Percentiles rank a stretch among this genome's conserved stretches.
Evolutionary conservation across 306 rosid species (phyloP).

Genomic region (Canavalia gladiata): DNA sequence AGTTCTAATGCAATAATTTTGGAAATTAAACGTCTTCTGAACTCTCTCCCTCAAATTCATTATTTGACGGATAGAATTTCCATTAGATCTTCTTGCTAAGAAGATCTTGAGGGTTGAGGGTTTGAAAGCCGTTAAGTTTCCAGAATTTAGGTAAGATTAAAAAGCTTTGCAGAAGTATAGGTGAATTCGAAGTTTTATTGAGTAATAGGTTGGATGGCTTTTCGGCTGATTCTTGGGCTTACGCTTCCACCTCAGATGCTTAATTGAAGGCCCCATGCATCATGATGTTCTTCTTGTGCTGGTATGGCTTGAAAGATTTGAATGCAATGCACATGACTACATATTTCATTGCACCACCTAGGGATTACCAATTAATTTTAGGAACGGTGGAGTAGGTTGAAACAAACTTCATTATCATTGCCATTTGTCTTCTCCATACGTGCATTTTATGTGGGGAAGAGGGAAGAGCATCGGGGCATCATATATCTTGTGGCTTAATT

Average conservation of each 20-base stretch:
- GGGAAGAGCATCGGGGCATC: no score
- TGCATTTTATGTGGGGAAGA: neutral
- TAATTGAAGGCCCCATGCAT: neutral
- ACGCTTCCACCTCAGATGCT: neutral
- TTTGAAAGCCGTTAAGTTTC: conserved; percentile 27
- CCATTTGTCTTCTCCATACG: neutral
- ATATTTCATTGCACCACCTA: no score
- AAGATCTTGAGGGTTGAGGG: conserved; percentile 23
- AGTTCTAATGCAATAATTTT: neutral
- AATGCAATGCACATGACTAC: no score
- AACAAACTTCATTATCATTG: neutral
- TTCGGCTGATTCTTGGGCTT: neutral
- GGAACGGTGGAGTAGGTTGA: no score
- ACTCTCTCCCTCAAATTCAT: conserved; percentile 52
- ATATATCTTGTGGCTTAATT: no score
- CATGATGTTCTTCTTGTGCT: neutral
- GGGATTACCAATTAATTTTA: no score
- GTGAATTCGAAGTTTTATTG: neutral
- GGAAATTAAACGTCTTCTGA: conserved; percentile 49
- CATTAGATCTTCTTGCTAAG: neutral
- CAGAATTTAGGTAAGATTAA: conserved; percentile 1
- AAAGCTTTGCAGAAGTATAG: neutral
- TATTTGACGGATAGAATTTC: neutral
- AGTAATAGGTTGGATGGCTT: no score
- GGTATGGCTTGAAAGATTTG: neutral